Percentiles rank a stretch among this genome's conserved stretches.
phyloP scores from a whole-genome alignment of 257 asterid genomes.

The Nicotiana paniculata region DNA sequence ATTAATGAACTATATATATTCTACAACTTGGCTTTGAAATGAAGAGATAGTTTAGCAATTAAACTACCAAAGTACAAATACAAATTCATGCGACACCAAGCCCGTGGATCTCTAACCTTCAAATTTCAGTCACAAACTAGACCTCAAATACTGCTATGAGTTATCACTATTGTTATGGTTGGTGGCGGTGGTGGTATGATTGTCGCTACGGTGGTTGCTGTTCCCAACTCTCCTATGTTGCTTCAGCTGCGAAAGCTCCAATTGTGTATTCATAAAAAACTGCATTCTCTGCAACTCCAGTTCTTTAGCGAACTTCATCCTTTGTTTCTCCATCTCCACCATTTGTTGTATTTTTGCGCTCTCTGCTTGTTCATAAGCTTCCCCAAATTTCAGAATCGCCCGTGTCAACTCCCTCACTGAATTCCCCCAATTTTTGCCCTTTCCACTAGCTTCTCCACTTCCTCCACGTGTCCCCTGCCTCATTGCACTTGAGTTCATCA shows the following conservation, averaged over 20 bases:
- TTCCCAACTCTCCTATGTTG: slow-evolving; percentile 27
- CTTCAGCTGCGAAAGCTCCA: slow-evolving; percentile 67
- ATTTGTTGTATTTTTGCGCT: slow-evolving; percentile 67
- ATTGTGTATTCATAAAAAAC: slow-evolving; percentile 70
- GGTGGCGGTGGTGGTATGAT: not conserved
- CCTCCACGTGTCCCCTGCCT: not conserved
- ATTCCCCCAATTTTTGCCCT: slow-evolving; percentile 39
- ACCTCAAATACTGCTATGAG: slow-evolving; percentile 48
- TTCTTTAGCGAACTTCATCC: slow-evolving; percentile 87
- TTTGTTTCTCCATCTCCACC: slow-evolving; percentile 91
- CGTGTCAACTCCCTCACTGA: slow-evolving; percentile 52
- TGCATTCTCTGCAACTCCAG: slow-evolving; percentile 93
- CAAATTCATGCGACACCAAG: slow-evolving; percentile 7
- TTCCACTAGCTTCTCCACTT: slow-evolving; percentile 21
- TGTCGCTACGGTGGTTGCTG: slow-evolving; percentile 14
- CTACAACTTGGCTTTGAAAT: not conserved
- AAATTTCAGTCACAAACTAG: too few species aligned
- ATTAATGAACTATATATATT: slow-evolving; percentile 1
- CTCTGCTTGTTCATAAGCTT: slow-evolving; percentile 78
- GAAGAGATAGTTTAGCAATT: not conserved
- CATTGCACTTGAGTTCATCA: not conserved
- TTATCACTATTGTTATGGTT: slow-evolving; percentile 39
- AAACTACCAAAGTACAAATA: not conserved
- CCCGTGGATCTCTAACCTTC: not conserved
- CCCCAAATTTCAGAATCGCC: slow-evolving; percentile 71